Conservation (phyloP, 2,329 filamentous ascomycete species). For the Paradendryphiella salina region DNA sequence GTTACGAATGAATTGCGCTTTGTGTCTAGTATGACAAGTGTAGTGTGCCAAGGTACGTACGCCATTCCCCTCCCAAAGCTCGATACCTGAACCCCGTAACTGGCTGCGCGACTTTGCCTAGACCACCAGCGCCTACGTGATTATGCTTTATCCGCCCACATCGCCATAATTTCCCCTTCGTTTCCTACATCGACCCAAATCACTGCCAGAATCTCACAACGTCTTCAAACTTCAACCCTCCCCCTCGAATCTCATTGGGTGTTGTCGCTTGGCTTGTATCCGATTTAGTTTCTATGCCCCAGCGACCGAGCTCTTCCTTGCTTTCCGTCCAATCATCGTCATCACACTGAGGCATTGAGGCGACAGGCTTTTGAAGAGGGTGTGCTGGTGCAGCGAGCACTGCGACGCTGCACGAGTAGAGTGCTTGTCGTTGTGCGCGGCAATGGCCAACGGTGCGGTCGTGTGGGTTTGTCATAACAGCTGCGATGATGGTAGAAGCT, state of each 20-base stretch:
- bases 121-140: too few species aligned
- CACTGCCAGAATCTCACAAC: conserved; percentile 1
- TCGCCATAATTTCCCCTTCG: too few species aligned
- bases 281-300: conserved; percentile 5
- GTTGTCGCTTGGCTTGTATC: not conserved
- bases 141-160: too few species aligned
- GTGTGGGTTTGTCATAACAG: conserved; percentile 6
- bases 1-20: too few species aligned
- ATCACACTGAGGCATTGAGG: not conserved
- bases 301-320: conserved; percentile 14
- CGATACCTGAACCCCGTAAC: too few species aligned
- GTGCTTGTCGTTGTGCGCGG: conserved; percentile 13
- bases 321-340: conserved; percentile 11
- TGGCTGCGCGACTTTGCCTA: too few species aligned
- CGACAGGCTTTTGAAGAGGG: not conserved
- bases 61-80: too few species aligned
- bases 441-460: conserved; percentile 16
- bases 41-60: too few species aligned
- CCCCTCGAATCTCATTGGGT: not conserved
- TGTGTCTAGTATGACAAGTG: too few species aligned
- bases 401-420: conserved; percentile 6
- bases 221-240: not conserved
- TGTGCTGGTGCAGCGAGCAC: not conserved
- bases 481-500: not conserved
- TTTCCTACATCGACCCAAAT: too few species aligned